A percentile compares a stretch with the other conserved stretches of the same genome.
These are phyloP conservation scores for Physcomitrellopsis africana DNA, from an alignment of 225 moss, liverwort and hornwort species.

Conservation along the genomic window DNA sequence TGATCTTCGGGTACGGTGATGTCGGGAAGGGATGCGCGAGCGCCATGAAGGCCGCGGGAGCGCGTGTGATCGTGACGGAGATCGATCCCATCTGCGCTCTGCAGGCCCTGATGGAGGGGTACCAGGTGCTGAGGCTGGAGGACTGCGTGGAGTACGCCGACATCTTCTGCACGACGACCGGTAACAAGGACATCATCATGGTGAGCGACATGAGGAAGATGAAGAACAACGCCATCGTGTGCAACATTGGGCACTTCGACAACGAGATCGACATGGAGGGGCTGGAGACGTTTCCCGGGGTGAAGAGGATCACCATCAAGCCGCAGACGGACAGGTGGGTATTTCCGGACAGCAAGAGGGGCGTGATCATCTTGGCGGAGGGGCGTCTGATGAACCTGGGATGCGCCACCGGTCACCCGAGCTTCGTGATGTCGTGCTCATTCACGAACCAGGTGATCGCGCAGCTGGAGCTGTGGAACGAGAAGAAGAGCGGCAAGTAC, in stretches of 20 bases:
- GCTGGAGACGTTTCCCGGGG: not conserved
- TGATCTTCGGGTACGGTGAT: constrained; percentile 61
- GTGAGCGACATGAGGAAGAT: no score
- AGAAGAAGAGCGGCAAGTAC: constrained; percentile 68
- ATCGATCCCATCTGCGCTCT: constrained; percentile 78
- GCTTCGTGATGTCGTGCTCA: constrained; percentile 79
- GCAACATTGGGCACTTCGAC: no score
- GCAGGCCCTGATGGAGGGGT: constrained; percentile 72
- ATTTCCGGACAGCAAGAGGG: constrained; percentile 59
- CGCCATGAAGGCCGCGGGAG: no score
- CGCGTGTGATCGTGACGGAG: constrained; percentile 45
- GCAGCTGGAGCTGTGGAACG: constrained; percentile 75
- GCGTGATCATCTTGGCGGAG: constrained; percentile 65
- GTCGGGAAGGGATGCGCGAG: constrained; percentile 72
- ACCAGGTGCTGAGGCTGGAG: constrained; percentile 47
- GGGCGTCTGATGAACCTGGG: constrained; percentile 78
- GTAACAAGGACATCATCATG: no score
- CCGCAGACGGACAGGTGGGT: constrained; percentile 80
- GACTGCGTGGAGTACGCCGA: constrained; percentile 55
- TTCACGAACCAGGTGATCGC: constrained; percentile 78
- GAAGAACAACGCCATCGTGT: no score
- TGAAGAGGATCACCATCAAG: constrained; percentile 61
- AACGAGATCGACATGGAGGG: no score
- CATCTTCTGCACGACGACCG: constrained; percentile 36
- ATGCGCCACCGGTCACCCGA: constrained; percentile 74